Evolutionary conservation across 176 grass and related monocot genomes (phyloP).

Genomic region (Oryza meyeriana): DNA sequence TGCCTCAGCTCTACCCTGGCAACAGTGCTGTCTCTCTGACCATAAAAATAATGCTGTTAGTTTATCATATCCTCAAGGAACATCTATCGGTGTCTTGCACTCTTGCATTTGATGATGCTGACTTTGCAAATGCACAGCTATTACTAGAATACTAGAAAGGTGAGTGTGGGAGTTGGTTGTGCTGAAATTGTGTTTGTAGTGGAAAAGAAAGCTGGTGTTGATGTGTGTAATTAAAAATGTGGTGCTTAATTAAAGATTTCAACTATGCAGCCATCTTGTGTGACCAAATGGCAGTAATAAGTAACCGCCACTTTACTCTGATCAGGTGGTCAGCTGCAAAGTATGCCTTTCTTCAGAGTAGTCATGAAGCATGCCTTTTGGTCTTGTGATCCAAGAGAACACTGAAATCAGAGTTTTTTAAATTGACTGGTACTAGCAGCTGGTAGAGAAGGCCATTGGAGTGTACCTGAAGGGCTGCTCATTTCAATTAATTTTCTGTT

Average conservation of each 20-base stretch:
- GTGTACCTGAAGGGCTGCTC: slow-evolving; percentile 18
- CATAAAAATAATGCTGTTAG: slow-evolving; percentile 34
- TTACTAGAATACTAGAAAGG: slow-evolving; percentile 25
- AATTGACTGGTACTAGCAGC: not conserved
- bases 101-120: slow-evolving; percentile 9
- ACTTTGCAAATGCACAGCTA: slow-evolving; percentile 31
- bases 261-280: slow-evolving; percentile 12
- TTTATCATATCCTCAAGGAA: slow-evolving; percentile 37
- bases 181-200: slow-evolving; percentile 18
- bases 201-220: slow-evolving; percentile 1
- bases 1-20: slow-evolving; percentile 33
- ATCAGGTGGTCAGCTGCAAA: slow-evolving; percentile 40
- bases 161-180: too few relatives aligned
- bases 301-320: slow-evolving; percentile 11
- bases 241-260: not conserved
- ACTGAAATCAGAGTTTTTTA: slow-evolving; percentile 5
- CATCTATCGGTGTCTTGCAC: slow-evolving; percentile 35
- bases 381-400: slow-evolving; percentile 32
- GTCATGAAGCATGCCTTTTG: slow-evolving; percentile 44
- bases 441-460: slow-evolving; percentile 28
- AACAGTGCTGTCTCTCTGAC: slow-evolving; percentile 41
- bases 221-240: not conserved
- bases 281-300: slow-evolving; percentile 22
- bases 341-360: slow-evolving; percentile 19
- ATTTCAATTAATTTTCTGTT: not conserved